Evolutionary conservation across 441 rosid genomes (phyloP), one percentile per base, ranked within the genome.

Genomic region (Croton setiger): DNA sequence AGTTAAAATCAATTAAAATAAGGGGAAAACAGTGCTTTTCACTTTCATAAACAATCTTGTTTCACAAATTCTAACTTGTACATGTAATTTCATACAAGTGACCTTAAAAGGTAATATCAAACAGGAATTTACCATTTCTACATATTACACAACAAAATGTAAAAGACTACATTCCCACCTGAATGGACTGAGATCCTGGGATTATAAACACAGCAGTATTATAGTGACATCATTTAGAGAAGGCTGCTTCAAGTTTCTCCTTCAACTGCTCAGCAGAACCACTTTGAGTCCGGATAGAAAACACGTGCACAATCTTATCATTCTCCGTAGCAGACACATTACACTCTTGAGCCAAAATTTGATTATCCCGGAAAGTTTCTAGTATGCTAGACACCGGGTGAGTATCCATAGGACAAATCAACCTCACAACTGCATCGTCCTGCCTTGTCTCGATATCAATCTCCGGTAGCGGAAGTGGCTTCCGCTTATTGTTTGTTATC

Each of bases 181-280:
- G 23, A 18, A 36, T 35, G 20, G 41, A 21, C 57, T 1, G 57
- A 9, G 52, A 35, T 11, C n/a, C n/a, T n/a, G n/a, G n/a, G n/a
- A n/a, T n/a, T 18, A 66, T 60, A 37, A 36, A 57, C 35, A 72
- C 60, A 60, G 63, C 51, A 41, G 60, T 61, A 8, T 5, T 37
- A 72, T 72, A 60, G 18, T 15, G 36, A 55, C 14, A 64, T 84
- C 81, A 87, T 68, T 86, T 83, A 0, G 84, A 66, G 37, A 94
- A 72, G 45, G 89, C 84, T 10, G 88, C 84, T 43, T 81, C 74
- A 52, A 92, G 87, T 86, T 90, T 86, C 75, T 90, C 92, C 83
- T 88, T 95, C 76, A 92, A 71, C 77, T 90, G 93, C 79, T 85
- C 94, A 7, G 94, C 91, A 64, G 77, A 84, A 39, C 93, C 92